Percentiles rank a stretch among this genome's conserved stretches.
Evolutionary conservation across 192 early-diverging fungal species (phyloP).

Genomic region (Thamnidium elegans): DNA sequence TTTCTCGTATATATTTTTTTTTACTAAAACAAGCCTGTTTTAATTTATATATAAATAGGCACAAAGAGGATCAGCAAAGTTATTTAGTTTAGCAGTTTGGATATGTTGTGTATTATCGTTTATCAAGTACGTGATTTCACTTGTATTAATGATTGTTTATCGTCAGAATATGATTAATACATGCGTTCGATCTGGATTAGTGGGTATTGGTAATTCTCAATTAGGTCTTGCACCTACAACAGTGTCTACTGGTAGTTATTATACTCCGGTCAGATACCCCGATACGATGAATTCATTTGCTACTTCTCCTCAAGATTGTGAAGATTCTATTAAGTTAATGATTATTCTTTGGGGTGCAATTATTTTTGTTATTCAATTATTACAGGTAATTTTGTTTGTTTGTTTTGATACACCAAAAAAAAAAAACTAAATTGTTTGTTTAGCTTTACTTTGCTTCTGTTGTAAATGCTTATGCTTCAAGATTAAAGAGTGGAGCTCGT

Average conservation of each 20-base stretch:
- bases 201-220: slow-evolving; percentile 13
- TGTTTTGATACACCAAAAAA: not conserved
- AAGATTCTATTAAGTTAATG: slow-evolving; percentile 12
- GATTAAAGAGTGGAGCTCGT: slow-evolving; percentile 36
- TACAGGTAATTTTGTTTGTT: slow-evolving; percentile 16
- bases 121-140: slow-evolving; percentile 17
- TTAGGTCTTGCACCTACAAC: not conserved
- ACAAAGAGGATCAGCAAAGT: slow-evolving; percentile 16
- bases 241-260: slow-evolving; percentile 14
- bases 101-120: slow-evolving; percentile 18
- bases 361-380: slow-evolving; percentile 19
- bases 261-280: slow-evolving; percentile 20
- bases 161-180: slow-evolving; percentile 22
- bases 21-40: not conserved
- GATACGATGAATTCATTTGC: slow-evolving; percentile 22
- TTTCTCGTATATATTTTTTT: not conserved
- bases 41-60: slow-evolving; percentile 10
- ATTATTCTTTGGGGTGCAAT: slow-evolving; percentile 21
- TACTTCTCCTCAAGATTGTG: slow-evolving; percentile 5
- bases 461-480: slow-evolving; percentile 29
- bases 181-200: slow-evolving; percentile 21
- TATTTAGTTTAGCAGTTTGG: slow-evolving; percentile 23
- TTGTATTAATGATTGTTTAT: slow-evolving; percentile 18
- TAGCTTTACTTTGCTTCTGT: slow-evolving; percentile 36
- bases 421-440: not conserved